These are phyloP conservation scores for Penicillium olsonii DNA, from an alignment of 2,329 filamentous ascomycete genomes.

Conservation along the genomic window DNA sequence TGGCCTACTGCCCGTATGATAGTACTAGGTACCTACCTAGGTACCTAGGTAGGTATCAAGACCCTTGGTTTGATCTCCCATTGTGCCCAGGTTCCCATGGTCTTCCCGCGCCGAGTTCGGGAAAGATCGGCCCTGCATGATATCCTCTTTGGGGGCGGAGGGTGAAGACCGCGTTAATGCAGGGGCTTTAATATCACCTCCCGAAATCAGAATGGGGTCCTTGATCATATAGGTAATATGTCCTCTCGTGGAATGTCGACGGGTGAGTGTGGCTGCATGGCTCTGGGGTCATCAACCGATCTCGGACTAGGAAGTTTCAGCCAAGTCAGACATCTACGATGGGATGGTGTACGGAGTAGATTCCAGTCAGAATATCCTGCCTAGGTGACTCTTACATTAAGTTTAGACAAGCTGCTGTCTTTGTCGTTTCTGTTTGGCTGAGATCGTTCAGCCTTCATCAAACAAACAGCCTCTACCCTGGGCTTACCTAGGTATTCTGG, in stretches of 20 bases:
- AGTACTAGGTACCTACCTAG: no score
- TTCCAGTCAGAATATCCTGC: no score
- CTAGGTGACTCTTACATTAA: no score
- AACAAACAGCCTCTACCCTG: no score
- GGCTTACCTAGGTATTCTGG: no score
- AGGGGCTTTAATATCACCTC: neutral
- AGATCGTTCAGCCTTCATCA: no score
- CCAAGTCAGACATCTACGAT: no score
- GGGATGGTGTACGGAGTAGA: no score
- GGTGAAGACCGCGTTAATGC: conserved; percentile 9
- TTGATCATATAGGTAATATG: conserved; percentile 9
- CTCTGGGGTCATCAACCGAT: neutral
- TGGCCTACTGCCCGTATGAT: neutral
- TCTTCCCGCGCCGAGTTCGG: conserved; percentile 2
- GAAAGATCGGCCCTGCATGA: conserved; percentile 10
- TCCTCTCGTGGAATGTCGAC: neutral
- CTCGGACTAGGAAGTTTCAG: neutral
- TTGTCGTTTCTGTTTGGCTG: no score
- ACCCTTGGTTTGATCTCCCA: neutral
- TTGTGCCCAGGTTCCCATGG: neutral
- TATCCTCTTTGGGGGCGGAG: conserved; percentile 16
- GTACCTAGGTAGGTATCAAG: no score
- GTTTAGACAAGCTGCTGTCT: no score
- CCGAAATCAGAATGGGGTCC: neutral
- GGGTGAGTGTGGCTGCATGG: neutral